Evolutionary conservation across 495 filamentous ascomycete genomes (phyloP), one percentile per base, ranked within the genome.

Genomic region (Clavariopsis aquatica): DNA sequence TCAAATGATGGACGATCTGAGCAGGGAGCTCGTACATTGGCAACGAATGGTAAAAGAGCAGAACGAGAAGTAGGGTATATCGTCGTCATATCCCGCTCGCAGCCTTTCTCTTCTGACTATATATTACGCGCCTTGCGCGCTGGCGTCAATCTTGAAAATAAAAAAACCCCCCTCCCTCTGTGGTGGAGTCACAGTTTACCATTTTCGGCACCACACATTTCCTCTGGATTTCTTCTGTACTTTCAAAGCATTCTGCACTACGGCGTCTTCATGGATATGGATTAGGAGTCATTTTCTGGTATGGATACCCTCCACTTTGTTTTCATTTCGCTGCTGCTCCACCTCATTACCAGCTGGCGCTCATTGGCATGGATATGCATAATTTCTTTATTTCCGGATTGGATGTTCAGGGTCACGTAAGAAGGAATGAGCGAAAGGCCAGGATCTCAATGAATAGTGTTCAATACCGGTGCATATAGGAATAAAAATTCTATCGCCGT

Each of bases 1-100:
- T 47, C 75, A 79, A 70, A 79, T 80, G 78, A 77, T 77, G 76
- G 77, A 78, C 67, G 62, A 72, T 23, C 47, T 79, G 60, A 75
- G 68, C 28, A 55, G 75, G 58, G 68, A 72, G 12, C 62, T 79
- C 6, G 70, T 75, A 34, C 66, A 70, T 27, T 79, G 75, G 75
- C 75, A 78, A 69, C 66, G 52, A 13, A 66, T 67, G 64, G 31
- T 70, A 10, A 23, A 54, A 8, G 64, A 64, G 45, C 53, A 56
- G 59, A 53, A 20, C 2, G 68, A 70, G 60, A 67, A 69, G 31
- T 65, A 62, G 59, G n/a, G n/a, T n/a, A n/a, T n/a, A n/a, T n/a
- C n/a, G n/a, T n/a, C n/a, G n/a, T n/a, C n/a, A n/a, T n/a, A n/a
- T 17, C 2, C 38, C 9, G 19, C 24, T n/a, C 20, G 47, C 47